phyloP scores from a whole-genome alignment of 2,329 filamentous ascomycete species.

The Alternaria brassicae region DNA sequence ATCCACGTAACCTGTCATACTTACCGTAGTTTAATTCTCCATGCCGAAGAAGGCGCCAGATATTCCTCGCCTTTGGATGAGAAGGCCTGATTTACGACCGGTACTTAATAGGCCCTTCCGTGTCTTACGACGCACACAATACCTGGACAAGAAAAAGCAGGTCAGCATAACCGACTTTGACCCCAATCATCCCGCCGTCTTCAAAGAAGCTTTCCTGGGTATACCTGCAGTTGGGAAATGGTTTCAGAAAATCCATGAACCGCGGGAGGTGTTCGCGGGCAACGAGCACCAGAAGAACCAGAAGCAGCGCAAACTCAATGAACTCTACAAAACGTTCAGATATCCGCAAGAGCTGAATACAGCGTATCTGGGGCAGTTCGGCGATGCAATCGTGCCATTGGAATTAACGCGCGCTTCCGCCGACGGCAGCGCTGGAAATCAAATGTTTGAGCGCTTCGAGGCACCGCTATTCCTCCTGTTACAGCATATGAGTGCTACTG shows the following conservation, averaged over 20 bases:
- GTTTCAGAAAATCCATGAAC: conserved; percentile 24
- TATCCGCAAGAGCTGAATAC: conserved; percentile 30
- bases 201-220: conserved; percentile 28
- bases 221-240: conserved; percentile 44
- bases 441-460: conserved; percentile 63
- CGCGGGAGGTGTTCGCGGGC: background rate
- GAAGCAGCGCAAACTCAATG: background rate
- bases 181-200: conserved; percentile 28
- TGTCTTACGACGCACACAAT: conserved; percentile 12
- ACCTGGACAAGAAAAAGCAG: conserved; percentile 5
- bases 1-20: background rate
- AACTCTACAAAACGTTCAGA: background rate
- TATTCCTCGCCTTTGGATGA: background rate
- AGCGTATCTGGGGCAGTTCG: conserved; percentile 50
- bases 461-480: conserved; percentile 71
- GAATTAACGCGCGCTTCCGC: conserved; percentile 59
- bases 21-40: background rate
- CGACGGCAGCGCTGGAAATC: conserved; percentile 32
- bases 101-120: background rate
- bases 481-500: conserved; percentile 55
- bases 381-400: conserved; percentile 62
- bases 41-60: background rate
- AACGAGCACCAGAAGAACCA: background rate
- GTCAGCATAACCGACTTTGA: conserved; percentile 25
- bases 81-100: background rate